phyloP scores from a whole-genome alignment of 805 yeast species.

The Pichia paraexigua region DNA sequence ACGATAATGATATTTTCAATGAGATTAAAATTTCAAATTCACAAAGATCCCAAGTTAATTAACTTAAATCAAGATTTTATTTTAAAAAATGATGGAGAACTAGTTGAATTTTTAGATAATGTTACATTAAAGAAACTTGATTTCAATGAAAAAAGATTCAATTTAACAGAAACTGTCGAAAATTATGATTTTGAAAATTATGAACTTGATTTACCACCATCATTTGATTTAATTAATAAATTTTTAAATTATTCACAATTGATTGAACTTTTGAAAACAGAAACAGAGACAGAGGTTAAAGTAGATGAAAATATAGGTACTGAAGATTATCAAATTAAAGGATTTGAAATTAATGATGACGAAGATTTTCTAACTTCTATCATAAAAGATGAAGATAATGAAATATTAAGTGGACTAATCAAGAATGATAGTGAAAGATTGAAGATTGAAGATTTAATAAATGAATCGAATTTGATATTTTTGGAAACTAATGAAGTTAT shows the following conservation, averaged over 20 bases:
- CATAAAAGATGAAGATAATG: slow-evolving; percentile 22
- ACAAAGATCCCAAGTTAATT: slow-evolving; percentile 76
- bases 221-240: slow-evolving; percentile 63
- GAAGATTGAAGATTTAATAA: slow-evolving; percentile 18
- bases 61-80: slow-evolving; percentile 61
- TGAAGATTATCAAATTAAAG: slow-evolving; percentile 26
- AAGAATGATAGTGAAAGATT: slow-evolving; percentile 13
- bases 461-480: slow-evolving; percentile 21
- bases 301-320: slow-evolving; percentile 10
- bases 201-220: slow-evolving; percentile 48
- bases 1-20: slow-evolving; percentile 72
- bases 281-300: slow-evolving; percentile 8
- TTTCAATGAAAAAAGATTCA: slow-evolving; percentile 49
- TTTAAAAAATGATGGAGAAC: slow-evolving; percentile 44
- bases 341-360: slow-evolving; percentile 48
- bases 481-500: slow-evolving; percentile 17
- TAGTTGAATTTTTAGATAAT: slow-evolving; percentile 62
- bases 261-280: slow-evolving; percentile 21
- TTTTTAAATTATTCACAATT: slow-evolving; percentile 53
- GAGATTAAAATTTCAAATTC: slow-evolving; percentile 59
- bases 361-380: slow-evolving; percentile 48
- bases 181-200: background rate
- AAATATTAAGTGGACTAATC: slow-evolving; percentile 20
- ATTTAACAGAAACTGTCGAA: slow-evolving; percentile 39
- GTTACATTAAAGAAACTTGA: slow-evolving; percentile 63